Evolutionary conservation across 371 early-diverging fungal genomes (phyloP), one percentile per base, ranked within the genome.

Genomic region (Mortierella sp.): DNA sequence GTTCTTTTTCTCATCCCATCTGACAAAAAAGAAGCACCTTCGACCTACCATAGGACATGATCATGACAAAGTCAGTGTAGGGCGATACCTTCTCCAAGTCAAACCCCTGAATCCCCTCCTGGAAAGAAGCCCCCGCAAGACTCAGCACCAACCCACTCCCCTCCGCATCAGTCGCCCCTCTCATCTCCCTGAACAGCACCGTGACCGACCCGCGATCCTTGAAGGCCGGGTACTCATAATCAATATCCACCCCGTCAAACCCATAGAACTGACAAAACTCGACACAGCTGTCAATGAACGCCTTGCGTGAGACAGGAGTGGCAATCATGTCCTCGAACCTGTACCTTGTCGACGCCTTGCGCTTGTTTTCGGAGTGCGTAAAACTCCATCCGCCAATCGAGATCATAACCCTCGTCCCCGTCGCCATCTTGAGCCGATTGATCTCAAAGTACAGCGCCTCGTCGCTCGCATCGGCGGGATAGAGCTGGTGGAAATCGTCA

Each of bases 201-300:
- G 83, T 82, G 70, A 79, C 71, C 10, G 43, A 73, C 40, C 34
- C 74, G 8, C 77, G 79, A 16, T 93, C 93, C 79, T 93, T 95
- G 81, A 93, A 91, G 64, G 71, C 75, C 0, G 96, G 96, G 69
- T 95, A 95, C 86, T 97, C 97, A 96, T 97, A 97, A 88, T 97
- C 97, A 71, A 96, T 92, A 48, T 83, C 83, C 40, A 83, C 64
- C 16, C 83, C 83, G 24, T 83, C 83, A 55, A 83, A 83, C 24
- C 83, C 83, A 57, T 83, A 80, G 16, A 74, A 76, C 55, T 69
- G 77, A 72, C 76, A 76, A 44, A 77, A 83, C 26, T 70, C 74
- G 40, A 83, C 72, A 72, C 83, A 83, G 53, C 83, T 80, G 26
- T 48, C 46, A 51, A 83, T 80, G 24, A 83, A 83, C 2, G 54